Conservation (phyloP, 169 alveolate genomes). For the Miamiensis avidus region DNA sequence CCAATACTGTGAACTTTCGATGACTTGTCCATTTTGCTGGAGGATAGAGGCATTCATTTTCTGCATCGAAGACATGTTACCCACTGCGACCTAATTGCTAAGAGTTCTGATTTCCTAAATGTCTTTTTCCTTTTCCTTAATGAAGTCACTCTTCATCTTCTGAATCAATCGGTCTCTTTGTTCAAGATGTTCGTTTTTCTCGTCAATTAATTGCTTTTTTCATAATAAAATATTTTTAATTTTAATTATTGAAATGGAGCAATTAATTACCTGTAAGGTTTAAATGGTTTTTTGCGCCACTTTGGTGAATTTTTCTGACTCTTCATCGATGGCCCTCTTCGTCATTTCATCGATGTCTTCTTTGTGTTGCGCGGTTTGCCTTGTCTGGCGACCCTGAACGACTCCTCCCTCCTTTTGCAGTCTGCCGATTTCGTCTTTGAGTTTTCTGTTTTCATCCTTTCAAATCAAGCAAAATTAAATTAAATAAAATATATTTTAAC, state of each 20-base stretch:
- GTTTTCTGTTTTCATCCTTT: slow-evolving; percentile 1
- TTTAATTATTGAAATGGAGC: no score
- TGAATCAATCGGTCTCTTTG: slow-evolving; percentile 41
- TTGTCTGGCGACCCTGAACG: slow-evolving; percentile 13
- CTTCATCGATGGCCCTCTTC: slow-evolving; percentile 21
- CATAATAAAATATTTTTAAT: no score
- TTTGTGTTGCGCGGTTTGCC: slow-evolving; percentile 3
- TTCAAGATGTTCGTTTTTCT: slow-evolving; percentile 34
- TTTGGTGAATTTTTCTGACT: slow-evolving; percentile 9
- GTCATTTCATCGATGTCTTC: background rate
- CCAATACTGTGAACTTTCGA: slow-evolving; percentile 5
- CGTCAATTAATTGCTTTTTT: slow-evolving; percentile 20
- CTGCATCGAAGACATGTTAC: background rate
- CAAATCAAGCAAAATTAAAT: slow-evolving; percentile 3
- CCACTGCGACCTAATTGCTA: background rate
- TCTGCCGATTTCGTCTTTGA: background rate
- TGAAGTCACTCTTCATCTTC: slow-evolving; percentile 30
- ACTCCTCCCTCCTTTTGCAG: slow-evolving; percentile 19
- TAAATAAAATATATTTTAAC: background rate
- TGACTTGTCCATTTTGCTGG: background rate
- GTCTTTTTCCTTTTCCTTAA: slow-evolving; percentile 37
- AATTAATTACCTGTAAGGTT: slow-evolving; percentile 21
- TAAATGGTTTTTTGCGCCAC: slow-evolving; percentile 23
- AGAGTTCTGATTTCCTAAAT: slow-evolving; percentile 30
- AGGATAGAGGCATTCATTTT: background rate